Evolutionary conservation across 805 yeast species (phyloP).

Genomic region (Zygotorulaspora florentina): DNA sequence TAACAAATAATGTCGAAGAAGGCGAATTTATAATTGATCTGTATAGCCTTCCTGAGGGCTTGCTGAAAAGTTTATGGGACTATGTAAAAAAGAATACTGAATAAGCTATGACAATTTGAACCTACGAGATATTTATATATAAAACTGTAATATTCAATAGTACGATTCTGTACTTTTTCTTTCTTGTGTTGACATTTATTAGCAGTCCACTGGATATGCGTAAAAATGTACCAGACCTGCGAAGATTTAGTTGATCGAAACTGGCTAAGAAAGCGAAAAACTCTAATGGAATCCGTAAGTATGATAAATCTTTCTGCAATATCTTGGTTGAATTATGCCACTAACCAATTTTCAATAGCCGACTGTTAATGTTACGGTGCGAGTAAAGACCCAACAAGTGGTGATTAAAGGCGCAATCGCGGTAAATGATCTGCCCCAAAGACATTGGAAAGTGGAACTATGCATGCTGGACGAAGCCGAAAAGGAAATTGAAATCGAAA

Average conservation of each 20-base stretch:
- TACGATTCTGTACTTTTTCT: background rate
- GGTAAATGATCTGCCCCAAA: conserved; percentile 70
- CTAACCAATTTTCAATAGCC: conserved; percentile 8
- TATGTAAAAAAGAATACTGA: conserved; percentile 71
- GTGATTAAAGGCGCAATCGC: conserved; percentile 73
- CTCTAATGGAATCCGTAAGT: conserved; percentile 14
- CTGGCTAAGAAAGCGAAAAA: background rate
- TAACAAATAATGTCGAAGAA: conserved; percentile 90
- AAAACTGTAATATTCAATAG: background rate
- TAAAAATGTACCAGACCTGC: no score
- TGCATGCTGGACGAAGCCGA: conserved; percentile 70
- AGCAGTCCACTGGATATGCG: no score
- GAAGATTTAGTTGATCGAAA: background rate
- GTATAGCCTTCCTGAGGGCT: conserved; percentile 84
- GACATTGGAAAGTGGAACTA: conserved; percentile 82
- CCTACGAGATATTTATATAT: background rate
- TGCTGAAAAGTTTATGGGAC: conserved; percentile 91
- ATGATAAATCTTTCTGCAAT: background rate
- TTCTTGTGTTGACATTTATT: background rate
- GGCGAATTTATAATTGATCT: conserved; percentile 97
- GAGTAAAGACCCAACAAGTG: conserved; percentile 81
- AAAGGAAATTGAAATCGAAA: conserved; percentile 71
- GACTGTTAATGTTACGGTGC: conserved; percentile 67
- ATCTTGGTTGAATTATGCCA: background rate
- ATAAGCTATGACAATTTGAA: conserved; percentile 5